Percentiles rank a stretch among this genome's conserved stretches.
phyloP scores from a whole-genome alignment of 2,329 filamentous ascomycete genomes.

The Orbilia javanica region DNA sequence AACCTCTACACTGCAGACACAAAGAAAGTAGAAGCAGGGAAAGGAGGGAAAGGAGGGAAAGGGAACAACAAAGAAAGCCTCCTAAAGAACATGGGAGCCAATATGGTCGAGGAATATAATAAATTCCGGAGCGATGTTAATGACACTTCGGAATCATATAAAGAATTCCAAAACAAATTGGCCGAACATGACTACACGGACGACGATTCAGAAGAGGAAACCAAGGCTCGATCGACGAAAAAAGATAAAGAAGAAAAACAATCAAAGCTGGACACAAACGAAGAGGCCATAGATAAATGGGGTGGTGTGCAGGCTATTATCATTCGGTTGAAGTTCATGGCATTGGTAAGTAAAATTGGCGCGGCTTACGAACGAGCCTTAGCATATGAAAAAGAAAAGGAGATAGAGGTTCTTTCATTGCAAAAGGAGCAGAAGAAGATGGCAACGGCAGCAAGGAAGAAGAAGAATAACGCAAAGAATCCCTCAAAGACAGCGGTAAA shows the following conservation, averaged over 20 bases:
- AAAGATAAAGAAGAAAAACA: slow-evolving; percentile 37
- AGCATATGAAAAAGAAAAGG: neutral
- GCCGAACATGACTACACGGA: neutral
- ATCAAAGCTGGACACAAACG: slow-evolving; percentile 26
- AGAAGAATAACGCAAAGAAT: neutral
- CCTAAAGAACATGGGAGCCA: neutral
- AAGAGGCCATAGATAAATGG: slow-evolving; percentile 38
- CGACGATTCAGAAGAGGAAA: slow-evolving; percentile 47
- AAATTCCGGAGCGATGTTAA: slow-evolving; percentile 38
- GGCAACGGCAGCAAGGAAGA: neutral
- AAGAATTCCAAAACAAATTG: slow-evolving; percentile 33
- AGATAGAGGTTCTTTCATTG: neutral
- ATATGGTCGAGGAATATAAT: slow-evolving; percentile 12
- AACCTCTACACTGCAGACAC: neutral
- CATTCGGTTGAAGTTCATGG: slow-evolving; percentile 52
- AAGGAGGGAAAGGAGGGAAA: too few species aligned
- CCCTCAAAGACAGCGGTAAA: neutral
- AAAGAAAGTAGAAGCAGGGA: too few species aligned
- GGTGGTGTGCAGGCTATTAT: slow-evolving; percentile 46
- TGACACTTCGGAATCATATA: slow-evolving; percentile 35
- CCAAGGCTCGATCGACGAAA: neutral
- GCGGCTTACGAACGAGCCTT: slow-evolving; percentile 9
- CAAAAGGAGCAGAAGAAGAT: neutral
- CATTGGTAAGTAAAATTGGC: slow-evolving; percentile 45
- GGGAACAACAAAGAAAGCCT: neutral